A percentile compares a stretch with the other conserved stretches of the same genome.
Evolutionary conservation across 1,139 yeast species (phyloP).

Genomic region (Taphrina confusa): DNA sequence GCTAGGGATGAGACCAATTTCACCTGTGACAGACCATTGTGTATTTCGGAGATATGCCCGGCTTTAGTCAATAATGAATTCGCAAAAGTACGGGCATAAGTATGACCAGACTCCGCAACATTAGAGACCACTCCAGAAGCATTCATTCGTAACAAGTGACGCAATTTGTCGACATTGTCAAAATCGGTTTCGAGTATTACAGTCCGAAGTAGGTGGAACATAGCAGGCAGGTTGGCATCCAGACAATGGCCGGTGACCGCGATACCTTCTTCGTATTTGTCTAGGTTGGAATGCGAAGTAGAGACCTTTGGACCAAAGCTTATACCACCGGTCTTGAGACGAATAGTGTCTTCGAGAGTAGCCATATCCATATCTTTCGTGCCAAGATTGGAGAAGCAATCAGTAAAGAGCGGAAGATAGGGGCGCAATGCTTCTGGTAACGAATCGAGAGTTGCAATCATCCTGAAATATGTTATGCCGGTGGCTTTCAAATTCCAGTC

Average conservation of each 20-base stretch:
- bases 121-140: conserved; percentile 64
- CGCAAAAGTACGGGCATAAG: conserved; percentile 72
- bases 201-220: conserved; percentile 68
- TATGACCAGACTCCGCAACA: conserved; percentile 85
- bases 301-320: conserved; percentile 60
- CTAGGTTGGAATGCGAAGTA: conserved; percentile 57
- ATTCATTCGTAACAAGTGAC: conserved; percentile 68
- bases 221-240: conserved; percentile 60
- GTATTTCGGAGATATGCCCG: conserved; percentile 61
- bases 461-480: conserved; percentile 70
- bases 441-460: conserved; percentile 56
- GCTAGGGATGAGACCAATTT: conserved; percentile 67
- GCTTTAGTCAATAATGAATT: conserved; percentile 64
- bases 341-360: conserved; percentile 80
- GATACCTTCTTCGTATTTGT: conserved; percentile 54
- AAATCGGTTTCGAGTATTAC: conserved; percentile 71
- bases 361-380: conserved; percentile 70
- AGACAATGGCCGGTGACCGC: conserved; percentile 70
- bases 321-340: conserved; percentile 81
- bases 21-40: conserved; percentile 76
- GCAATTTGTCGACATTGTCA: conserved; percentile 66
- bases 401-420: conserved; percentile 73
- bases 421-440: conserved; percentile 64
- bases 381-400: conserved; percentile 82
- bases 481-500: conserved; percentile 56